Conservation (phyloP, 345 rosid genomes). For the Conringia planisiliqua region DNA sequence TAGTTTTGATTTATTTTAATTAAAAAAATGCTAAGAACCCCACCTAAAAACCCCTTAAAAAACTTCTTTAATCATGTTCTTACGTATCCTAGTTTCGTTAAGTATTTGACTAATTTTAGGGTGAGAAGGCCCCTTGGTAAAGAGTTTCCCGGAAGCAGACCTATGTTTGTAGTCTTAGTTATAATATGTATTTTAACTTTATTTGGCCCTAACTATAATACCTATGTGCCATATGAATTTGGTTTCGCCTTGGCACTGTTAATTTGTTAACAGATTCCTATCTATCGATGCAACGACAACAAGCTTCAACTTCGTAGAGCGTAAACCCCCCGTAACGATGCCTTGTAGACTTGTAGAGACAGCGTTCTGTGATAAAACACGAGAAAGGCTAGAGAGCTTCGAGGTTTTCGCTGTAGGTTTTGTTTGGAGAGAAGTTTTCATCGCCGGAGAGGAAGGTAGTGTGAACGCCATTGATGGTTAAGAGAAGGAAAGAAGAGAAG, state of each 20-base stretch:
- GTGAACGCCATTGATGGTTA: conserved; percentile 21
- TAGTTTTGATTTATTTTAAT: no score
- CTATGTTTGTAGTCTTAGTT: no score
- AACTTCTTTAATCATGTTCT: no score
- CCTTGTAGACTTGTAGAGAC: conserved; percentile 22
- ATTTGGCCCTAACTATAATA: no score
- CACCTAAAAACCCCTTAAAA: no score
- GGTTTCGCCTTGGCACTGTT: conserved; percentile 38
- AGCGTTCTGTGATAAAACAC: conserved; percentile 7
- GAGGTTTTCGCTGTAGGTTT: conserved; percentile 24
- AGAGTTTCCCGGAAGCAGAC: no score
- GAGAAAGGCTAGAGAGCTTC: conserved; percentile 19
- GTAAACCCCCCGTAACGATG: conserved; percentile 33
- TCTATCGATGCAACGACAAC: conserved; percentile 27
- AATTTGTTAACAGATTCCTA: not conserved
- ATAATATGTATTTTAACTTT: no score
- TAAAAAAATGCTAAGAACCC: no score
- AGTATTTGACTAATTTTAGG: no score
- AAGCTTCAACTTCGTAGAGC: conserved; percentile 27
- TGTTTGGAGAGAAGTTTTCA: conserved; percentile 33
- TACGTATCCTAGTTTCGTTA: no score
- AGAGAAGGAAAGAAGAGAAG: conserved; percentile 4
- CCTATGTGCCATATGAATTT: conserved; percentile 15
- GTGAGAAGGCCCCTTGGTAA: no score
- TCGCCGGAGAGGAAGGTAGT: conserved; percentile 3